Evolutionary conservation across 306 rosid species (phyloP), one percentile per base, ranked within the genome.

Genomic region (Acacia confusa): DNA sequence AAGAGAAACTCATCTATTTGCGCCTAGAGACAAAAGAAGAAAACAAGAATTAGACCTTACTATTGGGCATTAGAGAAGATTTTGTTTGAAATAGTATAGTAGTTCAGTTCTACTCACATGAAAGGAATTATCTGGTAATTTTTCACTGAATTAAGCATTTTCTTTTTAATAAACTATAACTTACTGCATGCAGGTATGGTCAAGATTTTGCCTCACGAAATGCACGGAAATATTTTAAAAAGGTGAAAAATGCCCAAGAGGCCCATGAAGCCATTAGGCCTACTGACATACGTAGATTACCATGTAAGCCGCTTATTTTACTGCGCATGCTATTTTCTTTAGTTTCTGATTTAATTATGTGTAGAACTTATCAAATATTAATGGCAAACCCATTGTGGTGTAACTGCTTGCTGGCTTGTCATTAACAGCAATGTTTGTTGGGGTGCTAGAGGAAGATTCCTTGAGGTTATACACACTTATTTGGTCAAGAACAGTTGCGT

Each of bases 261-360:
- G 99, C 98, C 82, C 98, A 95, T 84, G 99, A 95, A 88, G 99
- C 98, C 48, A 95, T 95, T 82, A 93, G 99, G 84, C 97, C 99
- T 15, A 93, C 99, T 25, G 96, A 95, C 87, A 89, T 95, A 78
- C 79, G 76, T 78, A 87, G 87, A 84, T 78, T 86, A 47, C 99
- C 99, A 89, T 95, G 99, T 93, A 93, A 90, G 48, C 45, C 77
- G 25, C 36, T 67, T 57, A 73, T 76, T 57, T 75, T 45, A 38
- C 34, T 65, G 79, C 50, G 9, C 25, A 25, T 82, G 77, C 17
- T 15, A n/a, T 43, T 86, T 74, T 68, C 13, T 64, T 14, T 30
- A 14, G 20, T 55, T 80, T 77, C 53, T 75, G 55, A 64, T 77
- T 73, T 41, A 28, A 72, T 81, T 72, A 75, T 82, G 20, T 72